Percentiles rank a stretch among this genome's conserved stretches.
Evolutionary conservation across 331 rosid species (phyloP).

Genomic region (Quercus lobata): DNA sequence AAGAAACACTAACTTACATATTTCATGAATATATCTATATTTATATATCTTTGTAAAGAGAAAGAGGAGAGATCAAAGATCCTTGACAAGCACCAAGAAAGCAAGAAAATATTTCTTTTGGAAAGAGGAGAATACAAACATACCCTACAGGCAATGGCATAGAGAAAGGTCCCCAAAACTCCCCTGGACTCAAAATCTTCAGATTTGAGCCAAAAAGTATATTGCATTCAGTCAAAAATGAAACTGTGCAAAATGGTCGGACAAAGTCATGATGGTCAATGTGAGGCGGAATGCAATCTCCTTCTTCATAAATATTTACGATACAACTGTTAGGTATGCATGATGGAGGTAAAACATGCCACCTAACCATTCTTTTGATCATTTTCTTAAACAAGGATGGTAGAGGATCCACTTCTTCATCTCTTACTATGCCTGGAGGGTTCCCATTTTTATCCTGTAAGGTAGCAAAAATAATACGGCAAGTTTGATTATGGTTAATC

Average conservation of each 20-base stretch:
- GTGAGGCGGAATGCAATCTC: conserved; percentile 76
- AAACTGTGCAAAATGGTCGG: conserved; percentile 51
- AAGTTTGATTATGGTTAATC: neutral
- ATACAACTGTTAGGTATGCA: conserved; percentile 65
- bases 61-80: neutral
- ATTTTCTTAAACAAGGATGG: conserved; percentile 60
- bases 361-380: conserved; percentile 47
- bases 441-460: conserved; percentile 56
- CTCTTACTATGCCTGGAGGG: conserved; percentile 54
- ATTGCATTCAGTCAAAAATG: conserved; percentile 41
- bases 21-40: too few species aligned
- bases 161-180: conserved; percentile 39
- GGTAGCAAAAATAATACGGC: neutral
- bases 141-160: conserved; percentile 55
- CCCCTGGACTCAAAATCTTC: conserved; percentile 31
- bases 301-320: conserved; percentile 65
- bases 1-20: too few species aligned
- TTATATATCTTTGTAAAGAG: neutral
- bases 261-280: conserved; percentile 63
- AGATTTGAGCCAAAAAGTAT: conserved; percentile 43
- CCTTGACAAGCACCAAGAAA: neutral
- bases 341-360: conserved; percentile 40
- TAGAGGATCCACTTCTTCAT: conserved; percentile 49
- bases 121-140: neutral
- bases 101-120: neutral